phyloP scores from a whole-genome alignment of 257 asterid species.

The Sherardia arvensis region DNA sequence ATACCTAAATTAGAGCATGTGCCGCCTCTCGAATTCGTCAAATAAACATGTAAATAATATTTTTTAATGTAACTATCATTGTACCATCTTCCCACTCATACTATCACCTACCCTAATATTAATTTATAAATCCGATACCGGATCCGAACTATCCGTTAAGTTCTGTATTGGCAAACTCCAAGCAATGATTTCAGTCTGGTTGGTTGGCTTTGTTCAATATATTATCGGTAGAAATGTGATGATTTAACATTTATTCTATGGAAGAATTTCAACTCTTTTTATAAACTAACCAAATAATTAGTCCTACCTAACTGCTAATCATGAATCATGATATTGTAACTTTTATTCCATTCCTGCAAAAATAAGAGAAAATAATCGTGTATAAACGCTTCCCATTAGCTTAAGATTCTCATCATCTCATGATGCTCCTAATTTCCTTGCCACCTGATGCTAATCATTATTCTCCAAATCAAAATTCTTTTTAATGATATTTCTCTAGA shows the following conservation, averaged over 20 bases:
- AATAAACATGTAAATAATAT: too few species aligned
- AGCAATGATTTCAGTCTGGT: not conserved
- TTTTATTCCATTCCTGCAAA: not conserved
- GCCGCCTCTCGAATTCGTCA: too few species aligned
- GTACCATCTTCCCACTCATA: too few species aligned
- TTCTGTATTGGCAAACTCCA: not conserved
- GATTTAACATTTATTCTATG: not conserved
- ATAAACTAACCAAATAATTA: constrained; percentile 29
- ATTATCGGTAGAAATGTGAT: not conserved
- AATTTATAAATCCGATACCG: too few species aligned
- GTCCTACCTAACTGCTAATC: constrained; percentile 26
- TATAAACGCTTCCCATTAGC: not conserved
- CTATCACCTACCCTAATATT: too few species aligned
- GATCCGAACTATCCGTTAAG: not conserved
- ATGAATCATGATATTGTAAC: not conserved
- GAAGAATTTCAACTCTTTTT: constrained; percentile 7
- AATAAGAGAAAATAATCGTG: not conserved
- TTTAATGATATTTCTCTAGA: too few species aligned
- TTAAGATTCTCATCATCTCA: not conserved
- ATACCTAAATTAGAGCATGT: too few species aligned
- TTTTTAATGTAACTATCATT: too few species aligned
- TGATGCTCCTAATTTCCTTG: not conserved
- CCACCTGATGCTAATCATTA: constrained; percentile 1
- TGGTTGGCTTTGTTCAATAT: not conserved
- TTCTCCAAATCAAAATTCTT: not conserved